Conservation (phyloP, 108 stramenopile genomes). For the Skeletonema tropicum region DNA sequence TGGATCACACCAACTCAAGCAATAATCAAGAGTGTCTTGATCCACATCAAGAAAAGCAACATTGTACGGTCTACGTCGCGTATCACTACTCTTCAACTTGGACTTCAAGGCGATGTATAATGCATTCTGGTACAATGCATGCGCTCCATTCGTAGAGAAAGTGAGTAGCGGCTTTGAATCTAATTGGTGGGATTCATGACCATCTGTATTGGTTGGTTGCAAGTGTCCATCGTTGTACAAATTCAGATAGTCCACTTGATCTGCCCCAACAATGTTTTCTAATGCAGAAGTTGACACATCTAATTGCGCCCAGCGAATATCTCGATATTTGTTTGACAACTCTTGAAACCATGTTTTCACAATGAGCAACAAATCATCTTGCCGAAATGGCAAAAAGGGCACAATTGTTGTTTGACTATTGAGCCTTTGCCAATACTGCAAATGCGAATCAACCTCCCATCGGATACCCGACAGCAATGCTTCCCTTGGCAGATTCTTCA, state of each 20-base stretch:
- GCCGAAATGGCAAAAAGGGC: conserved; percentile 44
- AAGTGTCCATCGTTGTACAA: conserved; percentile 7
- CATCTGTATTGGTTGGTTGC: background rate
- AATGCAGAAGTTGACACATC: conserved; percentile 36
- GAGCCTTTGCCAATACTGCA: background rate
- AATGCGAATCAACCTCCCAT: conserved; percentile 36
- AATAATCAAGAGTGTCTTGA: conserved; percentile 14
- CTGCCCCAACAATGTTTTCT: conserved; percentile 19
- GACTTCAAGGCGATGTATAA: conserved; percentile 13
- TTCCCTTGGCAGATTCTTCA: conserved; percentile 4
- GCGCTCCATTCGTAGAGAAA: conserved; percentile 33
- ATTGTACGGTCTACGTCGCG: conserved; percentile 25
- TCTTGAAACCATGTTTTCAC: conserved; percentile 21
- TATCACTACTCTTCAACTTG: conserved; percentile 9
- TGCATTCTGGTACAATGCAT: conserved; percentile 22
- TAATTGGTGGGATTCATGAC: background rate
- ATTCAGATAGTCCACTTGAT: conserved; percentile 45
- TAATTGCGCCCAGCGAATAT: conserved; percentile 30
- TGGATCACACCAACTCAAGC: conserved; percentile 25
- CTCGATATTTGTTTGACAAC: conserved; percentile 20
- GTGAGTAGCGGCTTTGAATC: background rate
- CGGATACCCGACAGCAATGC: conserved; percentile 21
- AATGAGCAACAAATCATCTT: conserved; percentile 33
- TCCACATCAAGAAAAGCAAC: conserved; percentile 20
- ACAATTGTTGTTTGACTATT: conserved; percentile 30